Conservation (phyloP, 2,329 filamentous ascomycete species). For the Harringtonia aguacate region DNA sequence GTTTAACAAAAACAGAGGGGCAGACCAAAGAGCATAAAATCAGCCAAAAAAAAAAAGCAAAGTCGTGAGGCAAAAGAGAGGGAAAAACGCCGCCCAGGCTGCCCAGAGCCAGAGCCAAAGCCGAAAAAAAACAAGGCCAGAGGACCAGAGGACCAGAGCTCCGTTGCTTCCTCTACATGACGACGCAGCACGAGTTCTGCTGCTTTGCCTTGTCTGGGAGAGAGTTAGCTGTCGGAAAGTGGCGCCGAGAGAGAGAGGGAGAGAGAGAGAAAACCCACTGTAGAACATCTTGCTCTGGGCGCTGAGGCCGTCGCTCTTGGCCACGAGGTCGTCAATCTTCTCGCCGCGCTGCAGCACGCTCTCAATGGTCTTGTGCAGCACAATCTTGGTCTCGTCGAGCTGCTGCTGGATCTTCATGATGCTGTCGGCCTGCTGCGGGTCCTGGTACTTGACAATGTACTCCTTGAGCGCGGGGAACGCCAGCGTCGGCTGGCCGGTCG, state of each 20-base stretch:
- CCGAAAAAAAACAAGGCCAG: too few relatives aligned
- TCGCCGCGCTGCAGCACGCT: conserved; percentile 78
- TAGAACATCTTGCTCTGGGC: conserved; percentile 98
- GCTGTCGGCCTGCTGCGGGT: conserved; percentile 77
- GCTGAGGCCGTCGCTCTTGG: conserved; percentile 85
- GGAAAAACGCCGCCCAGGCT: too few relatives aligned
- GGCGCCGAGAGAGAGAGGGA: too few relatives aligned
- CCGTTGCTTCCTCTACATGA: conserved; percentile 44
- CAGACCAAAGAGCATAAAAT: too few relatives aligned
- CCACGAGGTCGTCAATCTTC: conserved; percentile 90
- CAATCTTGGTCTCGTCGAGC: conserved; percentile 94
- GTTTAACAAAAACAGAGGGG: too few relatives aligned
- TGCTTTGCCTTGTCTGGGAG: conserved; percentile 57
- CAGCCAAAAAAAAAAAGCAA: too few relatives aligned
- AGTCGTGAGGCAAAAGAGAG: too few relatives aligned
- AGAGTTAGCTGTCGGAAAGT: too few relatives aligned
- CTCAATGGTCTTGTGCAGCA: conserved; percentile 94
- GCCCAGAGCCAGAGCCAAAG: too few relatives aligned
- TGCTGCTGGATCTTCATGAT: conserved; percentile 95
- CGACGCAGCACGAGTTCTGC: conserved; percentile 64
- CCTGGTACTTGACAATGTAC: conserved; percentile 66
- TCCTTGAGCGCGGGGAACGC: conserved; percentile 62
- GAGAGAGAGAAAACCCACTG: conserved; percentile 27
- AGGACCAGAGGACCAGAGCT: too few relatives aligned
- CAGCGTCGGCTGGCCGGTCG: conserved; percentile 24